Conservation (phyloP, 2,329 filamentous ascomycete species). For the Beauveria pseudobassiana region DNA sequence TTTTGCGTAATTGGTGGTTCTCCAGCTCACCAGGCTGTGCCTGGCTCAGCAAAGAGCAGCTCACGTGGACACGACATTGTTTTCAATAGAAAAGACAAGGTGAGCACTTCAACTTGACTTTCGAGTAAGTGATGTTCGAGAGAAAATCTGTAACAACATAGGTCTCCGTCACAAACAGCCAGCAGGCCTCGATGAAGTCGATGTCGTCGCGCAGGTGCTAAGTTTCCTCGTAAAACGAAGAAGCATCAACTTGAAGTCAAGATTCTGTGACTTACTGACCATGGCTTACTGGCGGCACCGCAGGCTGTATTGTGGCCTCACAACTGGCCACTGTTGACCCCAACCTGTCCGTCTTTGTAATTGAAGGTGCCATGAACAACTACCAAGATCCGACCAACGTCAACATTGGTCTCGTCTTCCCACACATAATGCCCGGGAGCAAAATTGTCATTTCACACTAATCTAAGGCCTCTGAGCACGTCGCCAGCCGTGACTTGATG, state of each 20-base stretch:
- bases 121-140: no score
- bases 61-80: not conserved
- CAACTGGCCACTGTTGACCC: conserved; percentile 24
- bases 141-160: not conserved
- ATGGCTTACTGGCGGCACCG: conserved; percentile 21
- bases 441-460: conserved; percentile 21
- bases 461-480: not conserved
- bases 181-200: conserved; percentile 12
- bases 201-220: conserved; percentile 18
- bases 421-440: conserved; percentile 17
- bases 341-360: conserved; percentile 22
- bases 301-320: conserved; percentile 24
- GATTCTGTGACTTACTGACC: not conserved
- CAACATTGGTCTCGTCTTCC: conserved; percentile 21
- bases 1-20: no score
- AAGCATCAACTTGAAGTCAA: no score
- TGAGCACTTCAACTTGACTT: no score
- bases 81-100: no score
- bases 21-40: no score
- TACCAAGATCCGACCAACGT: conserved; percentile 20
- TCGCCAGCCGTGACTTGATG: no score
- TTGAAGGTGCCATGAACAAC: conserved; percentile 23
- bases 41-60: not conserved
- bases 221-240: not conserved
- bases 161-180: not conserved